Percentiles rank a stretch among this genome's conserved stretches.
phyloP scores from a whole-genome alignment of 2,329 filamentous ascomycete species.

The Fusarium abutilonis region DNA sequence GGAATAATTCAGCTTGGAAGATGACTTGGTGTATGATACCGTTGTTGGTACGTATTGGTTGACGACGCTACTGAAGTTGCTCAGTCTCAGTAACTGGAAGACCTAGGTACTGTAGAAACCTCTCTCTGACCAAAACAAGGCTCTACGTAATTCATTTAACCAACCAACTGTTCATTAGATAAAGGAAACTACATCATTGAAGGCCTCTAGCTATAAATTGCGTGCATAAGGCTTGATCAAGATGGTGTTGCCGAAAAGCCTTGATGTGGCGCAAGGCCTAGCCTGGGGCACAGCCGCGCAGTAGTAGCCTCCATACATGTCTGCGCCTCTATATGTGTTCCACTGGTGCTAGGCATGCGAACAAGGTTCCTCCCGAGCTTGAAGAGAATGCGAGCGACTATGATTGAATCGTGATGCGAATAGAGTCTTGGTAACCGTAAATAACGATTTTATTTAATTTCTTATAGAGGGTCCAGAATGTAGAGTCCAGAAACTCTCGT shows the following conservation, averaged over 20 bases:
- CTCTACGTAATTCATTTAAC: not conserved
- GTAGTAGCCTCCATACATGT: slow-evolving; percentile 21
- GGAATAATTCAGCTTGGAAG: too few relatives aligned
- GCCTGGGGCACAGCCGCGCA: slow-evolving; percentile 24
- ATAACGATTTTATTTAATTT: not conserved
- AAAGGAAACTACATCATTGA: not conserved
- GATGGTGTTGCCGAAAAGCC: slow-evolving; percentile 33
- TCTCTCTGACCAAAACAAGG: fast-evolving
- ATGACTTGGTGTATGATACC: not conserved
- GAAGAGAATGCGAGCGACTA: not conserved
- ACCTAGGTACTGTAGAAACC: not conserved
- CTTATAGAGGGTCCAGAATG: too few relatives aligned
- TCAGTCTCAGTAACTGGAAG: not conserved
- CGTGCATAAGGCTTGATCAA: not conserved
- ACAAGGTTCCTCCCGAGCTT: slow-evolving; percentile 4
- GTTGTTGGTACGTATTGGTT: not conserved
- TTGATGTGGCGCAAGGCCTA: slow-evolving; percentile 24
- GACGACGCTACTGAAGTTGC: not conserved
- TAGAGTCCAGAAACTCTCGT: not conserved
- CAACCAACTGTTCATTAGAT: not conserved
- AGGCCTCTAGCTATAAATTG: not conserved
- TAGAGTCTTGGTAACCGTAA: not conserved
- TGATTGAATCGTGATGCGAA: not conserved
- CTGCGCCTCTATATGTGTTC: slow-evolving; percentile 30
- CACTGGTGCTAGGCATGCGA: slow-evolving; percentile 13